These are phyloP conservation scores for Persicaria tinctoria DNA, from an alignment of 148 eudicot species.

Conservation along the genomic window DNA sequence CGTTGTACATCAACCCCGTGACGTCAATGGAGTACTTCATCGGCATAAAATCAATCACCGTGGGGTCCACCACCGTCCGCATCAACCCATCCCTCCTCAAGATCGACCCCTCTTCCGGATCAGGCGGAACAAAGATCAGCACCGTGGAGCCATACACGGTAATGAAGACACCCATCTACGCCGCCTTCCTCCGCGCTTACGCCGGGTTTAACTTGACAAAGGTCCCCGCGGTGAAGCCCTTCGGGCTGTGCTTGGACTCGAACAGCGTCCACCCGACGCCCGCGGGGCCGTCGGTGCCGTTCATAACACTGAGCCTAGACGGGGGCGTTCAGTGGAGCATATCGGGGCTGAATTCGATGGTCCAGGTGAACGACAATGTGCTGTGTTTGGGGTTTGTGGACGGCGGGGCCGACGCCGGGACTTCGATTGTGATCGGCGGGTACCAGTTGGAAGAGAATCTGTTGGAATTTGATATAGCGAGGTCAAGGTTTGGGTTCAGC, in stretches of 20 bases:
- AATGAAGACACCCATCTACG: constrained; percentile 45
- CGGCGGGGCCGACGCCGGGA: constrained; percentile 47
- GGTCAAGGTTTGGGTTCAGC: constrained; percentile 54
- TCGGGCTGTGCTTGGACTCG: constrained; percentile 37
- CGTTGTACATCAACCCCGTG: constrained; percentile 42
- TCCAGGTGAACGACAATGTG: constrained; percentile 36
- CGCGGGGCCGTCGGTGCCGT: constrained; percentile 49
- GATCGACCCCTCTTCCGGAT: constrained; percentile 31
- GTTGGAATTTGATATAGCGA: constrained; percentile 56
- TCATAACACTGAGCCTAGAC: constrained; percentile 43
- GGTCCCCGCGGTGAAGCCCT: constrained; percentile 41
- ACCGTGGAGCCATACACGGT: constrained; percentile 56
- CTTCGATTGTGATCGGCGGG: constrained; percentile 65
- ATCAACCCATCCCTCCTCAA: constrained; percentile 34
- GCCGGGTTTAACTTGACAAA: constrained; percentile 20
- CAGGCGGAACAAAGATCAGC: constrained; percentile 71
- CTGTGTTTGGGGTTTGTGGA: constrained; percentile 51
- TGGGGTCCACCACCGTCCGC: constrained; percentile 21
- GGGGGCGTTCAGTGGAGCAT: constrained; percentile 37
- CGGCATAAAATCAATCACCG: constrained; percentile 33
- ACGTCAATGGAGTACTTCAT: constrained; percentile 58
- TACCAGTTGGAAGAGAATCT: constrained; percentile 60
- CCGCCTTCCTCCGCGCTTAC: constrained; percentile 22
- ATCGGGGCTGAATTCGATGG: constrained; percentile 59
- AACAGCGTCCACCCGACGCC: constrained; percentile 27